phyloP scores from a whole-genome alignment of 1,139 yeast genomes.

The Geotrichum cucujoidarum region DNA sequence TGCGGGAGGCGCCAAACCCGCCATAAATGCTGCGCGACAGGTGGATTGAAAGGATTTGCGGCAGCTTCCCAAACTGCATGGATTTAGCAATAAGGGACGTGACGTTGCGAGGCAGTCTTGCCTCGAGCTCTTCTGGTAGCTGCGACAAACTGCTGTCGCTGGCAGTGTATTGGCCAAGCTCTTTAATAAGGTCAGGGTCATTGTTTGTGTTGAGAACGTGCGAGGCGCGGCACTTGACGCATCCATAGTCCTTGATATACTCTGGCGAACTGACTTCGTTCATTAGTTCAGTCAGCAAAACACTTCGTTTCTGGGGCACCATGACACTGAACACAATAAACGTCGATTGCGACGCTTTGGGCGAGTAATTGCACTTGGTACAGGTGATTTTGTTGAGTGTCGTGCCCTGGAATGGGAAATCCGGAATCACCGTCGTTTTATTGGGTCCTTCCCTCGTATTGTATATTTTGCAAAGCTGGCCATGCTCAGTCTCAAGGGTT shows the following conservation, averaged over 20 bases:
- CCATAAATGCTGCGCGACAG: constrained; percentile 75
- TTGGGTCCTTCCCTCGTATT: constrained; percentile 18
- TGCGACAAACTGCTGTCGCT: constrained; percentile 22
- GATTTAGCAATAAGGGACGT: constrained; percentile 65
- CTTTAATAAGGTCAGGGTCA: constrained; percentile 23
- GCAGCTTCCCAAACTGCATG: constrained; percentile 59
- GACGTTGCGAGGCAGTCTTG: constrained; percentile 40
- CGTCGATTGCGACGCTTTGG: constrained; percentile 56
- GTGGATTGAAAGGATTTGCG: constrained; percentile 68
- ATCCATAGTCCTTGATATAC: constrained; percentile 73
- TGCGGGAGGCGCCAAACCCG: constrained; percentile 67
- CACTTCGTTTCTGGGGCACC: constrained; percentile 56
- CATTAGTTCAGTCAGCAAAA: constrained; percentile 52
- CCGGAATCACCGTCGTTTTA: constrained; percentile 39
- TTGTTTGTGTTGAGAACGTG: constrained; percentile 12
- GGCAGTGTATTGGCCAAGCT: constrained; percentile 23
- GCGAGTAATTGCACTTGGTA: constrained; percentile 56
- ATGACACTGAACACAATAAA: constrained; percentile 70
- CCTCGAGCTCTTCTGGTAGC: constrained; percentile 34
- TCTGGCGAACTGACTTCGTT: constrained; percentile 56
- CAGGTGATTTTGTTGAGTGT: constrained; percentile 66
- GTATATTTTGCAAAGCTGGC: constrained; percentile 41
- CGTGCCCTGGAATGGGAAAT: constrained; percentile 70
- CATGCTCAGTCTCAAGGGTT: constrained; percentile 65
- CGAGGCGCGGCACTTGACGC: constrained; percentile 55